These are phyloP conservation scores for Fusarium goolgardi DNA, from an alignment of 2,329 filamentous ascomycete genomes.

Conservation along the genomic window DNA sequence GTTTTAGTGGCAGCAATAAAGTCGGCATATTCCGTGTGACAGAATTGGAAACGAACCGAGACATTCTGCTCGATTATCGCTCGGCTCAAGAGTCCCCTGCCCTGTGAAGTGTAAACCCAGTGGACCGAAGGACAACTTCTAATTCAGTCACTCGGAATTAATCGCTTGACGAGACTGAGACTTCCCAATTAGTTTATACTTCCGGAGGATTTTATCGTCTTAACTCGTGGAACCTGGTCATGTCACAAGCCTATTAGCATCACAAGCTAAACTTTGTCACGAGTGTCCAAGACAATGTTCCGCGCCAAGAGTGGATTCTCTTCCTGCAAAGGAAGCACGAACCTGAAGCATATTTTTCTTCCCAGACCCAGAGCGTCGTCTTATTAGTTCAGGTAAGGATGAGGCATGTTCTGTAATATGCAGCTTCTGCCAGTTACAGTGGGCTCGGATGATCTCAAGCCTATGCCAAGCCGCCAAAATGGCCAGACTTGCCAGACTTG, in stretches of 20 bases:
- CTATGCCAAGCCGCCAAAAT: constrained; percentile 23
- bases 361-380: neutral
- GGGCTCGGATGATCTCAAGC: constrained; percentile 27
- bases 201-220: neutral
- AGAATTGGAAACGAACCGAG: neutral
- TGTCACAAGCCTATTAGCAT: neutral
- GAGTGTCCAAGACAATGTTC: neutral
- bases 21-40: constrained; percentile 10
- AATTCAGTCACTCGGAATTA: constrained; percentile 20
- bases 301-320: constrained; percentile 1
- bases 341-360: neutral
- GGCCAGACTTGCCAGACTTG: constrained; percentile 15
- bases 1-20: neutral
- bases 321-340: neutral
- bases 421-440: constrained; percentile 12
- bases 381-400: constrained; percentile 3
- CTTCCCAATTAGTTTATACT: neutral
- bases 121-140: constrained; percentile 2
- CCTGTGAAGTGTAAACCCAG: constrained; percentile 1
- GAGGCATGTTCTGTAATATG: neutral
- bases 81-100: constrained; percentile 7
- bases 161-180: constrained; percentile 12
- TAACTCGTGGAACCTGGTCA: neutral
- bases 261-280: neutral
- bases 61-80: constrained; percentile 7